Base-by-base conservation (phyloP, 164 flowering plant genomes). In the Tinospora cordifolia region DNA sequence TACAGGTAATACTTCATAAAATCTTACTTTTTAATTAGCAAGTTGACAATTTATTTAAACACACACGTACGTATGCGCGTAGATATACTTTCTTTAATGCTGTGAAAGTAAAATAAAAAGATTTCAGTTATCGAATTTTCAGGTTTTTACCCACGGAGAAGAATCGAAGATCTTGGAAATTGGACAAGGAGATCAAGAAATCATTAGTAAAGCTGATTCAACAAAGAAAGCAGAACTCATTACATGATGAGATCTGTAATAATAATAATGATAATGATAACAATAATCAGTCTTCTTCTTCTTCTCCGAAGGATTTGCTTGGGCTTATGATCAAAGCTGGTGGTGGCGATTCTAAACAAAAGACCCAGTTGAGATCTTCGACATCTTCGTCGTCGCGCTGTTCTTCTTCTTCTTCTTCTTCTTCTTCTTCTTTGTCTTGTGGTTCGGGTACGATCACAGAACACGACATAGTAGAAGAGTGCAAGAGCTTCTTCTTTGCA, bases 401-500 rank as follows among this genome's bases (percentile, higher is more conserved):
- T n/a, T n/a, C n/a, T n/a, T n/a, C n/a, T n/a, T 41, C 47, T 12
- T 60, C 71, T 4, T 11, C 21, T 15, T 72, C 67, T 0, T 26
- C 78, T 21, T 5, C 80, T 13, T 63, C 79, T 30, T 41, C 38
- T 12, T 60, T 69, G 2, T 11, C 21, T 15, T 72, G 65, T 0
- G 24, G 78, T 24, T 5, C 80, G 10, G 57, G 79, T 22, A 71
- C 67, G 8, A 77, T 92, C 44, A 87, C 90, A 0, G 82, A 80
- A 6, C 49, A 83, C 24, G 99, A 94, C 86, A 92, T 92, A 2
- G 87, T 89, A 0, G 98, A 92, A 74, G 99, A 94, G 80, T 94
- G 99, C 85, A 94, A 94, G 83, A 87, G 84, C 67, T 92, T 94
- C 75, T 90, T 92, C 87, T 94, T 94, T 40, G 99, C 99, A 62